Base-by-base conservation (phyloP, 2,329 filamentous ascomycete genomes). In the Microascus cirrosus region DNA sequence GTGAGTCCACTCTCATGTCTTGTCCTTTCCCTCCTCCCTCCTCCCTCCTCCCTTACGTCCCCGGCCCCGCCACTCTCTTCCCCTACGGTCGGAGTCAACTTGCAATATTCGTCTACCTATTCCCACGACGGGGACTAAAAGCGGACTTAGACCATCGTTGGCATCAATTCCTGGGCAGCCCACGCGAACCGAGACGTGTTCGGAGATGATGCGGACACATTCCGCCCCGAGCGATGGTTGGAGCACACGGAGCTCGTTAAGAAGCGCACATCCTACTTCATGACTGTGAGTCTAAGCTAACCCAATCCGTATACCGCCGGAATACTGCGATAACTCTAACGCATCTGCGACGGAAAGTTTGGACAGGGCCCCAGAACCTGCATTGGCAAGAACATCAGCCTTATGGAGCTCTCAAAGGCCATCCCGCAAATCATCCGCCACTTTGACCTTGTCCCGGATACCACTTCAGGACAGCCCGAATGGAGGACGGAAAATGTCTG, bases 181-280 rank as follows among this genome's bases (percentile, higher is more conserved):
- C 62, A 66, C 45, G 63, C 64, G n/a, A 73, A 78, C 62, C 66
- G 64, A 48, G 60, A 54, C 0, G 63, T 74, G 2, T 79, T 72
- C 59, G 76, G 75, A 1, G 61, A 69, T 0, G 75, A 79, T 59
- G 69, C 71, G 1, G 70, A 75, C 18, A 59, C 63, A 4, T 80
- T 78, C 63, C 66, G 67, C 3, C 75, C 77, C 0, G 75, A 77
- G 61, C 66, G 77, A 28, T 80, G 75, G 74, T 63, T 80, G 22
- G 50, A 53, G 12, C 22, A n/a, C 3, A 22, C 22, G 2, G 28
- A 24, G 6, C 50, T n/a, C n/a, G n/a, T n/a, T n/a, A n/a, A n/a
- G n/a, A n/a, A n/a, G n/a, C n/a, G n/a, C n/a, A n/a, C n/a, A n/a
- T n/a, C n/a, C n/a, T n/a, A 15, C 6, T 53, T 53, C 20, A 11